phyloP scores from a whole-genome alignment of 2,329 filamentous ascomycete species.

The Teratosphaeria nubilosa region DNA sequence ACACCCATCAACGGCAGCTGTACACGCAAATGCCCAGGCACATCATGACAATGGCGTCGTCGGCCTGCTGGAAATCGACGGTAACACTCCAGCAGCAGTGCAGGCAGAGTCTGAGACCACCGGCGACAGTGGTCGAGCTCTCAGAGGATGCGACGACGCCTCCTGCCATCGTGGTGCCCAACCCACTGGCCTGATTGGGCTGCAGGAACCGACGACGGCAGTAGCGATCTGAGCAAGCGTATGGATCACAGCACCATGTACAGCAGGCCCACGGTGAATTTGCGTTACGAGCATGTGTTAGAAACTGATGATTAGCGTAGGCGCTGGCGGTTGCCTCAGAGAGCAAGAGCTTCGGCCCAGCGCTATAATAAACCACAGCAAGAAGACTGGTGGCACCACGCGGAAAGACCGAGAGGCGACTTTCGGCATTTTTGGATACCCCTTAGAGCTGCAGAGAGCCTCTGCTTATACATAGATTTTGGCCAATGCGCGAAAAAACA shows the following conservation, averaged over 20 bases:
- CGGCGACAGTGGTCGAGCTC: background rate
- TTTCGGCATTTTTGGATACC: background rate
- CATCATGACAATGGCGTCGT: background rate
- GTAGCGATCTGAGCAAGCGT: background rate
- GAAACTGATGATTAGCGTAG: slow-evolving; percentile 9
- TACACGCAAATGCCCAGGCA: background rate
- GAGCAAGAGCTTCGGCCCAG: background rate
- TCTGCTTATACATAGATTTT: background rate
- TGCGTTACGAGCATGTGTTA: background rate
- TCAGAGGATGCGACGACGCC: slow-evolving; percentile 1
- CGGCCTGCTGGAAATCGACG: background rate
- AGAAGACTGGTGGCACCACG: background rate
- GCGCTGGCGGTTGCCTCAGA: slow-evolving; percentile 11
- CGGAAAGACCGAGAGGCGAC: background rate
- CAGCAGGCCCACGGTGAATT: background rate
- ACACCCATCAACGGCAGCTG: background rate
- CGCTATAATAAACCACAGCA: background rate
- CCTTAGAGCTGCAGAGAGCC: background rate
- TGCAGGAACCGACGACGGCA: background rate
- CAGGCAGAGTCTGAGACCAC: background rate
- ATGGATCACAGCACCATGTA: background rate
- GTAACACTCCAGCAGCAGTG: background rate
- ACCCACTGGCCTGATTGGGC: background rate
- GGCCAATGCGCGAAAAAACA: background rate
- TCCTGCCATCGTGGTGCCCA: background rate